Base-by-base conservation (phyloP, 2,329 filamentous ascomycete genomes). In the Fusarium cicatricum region DNA sequence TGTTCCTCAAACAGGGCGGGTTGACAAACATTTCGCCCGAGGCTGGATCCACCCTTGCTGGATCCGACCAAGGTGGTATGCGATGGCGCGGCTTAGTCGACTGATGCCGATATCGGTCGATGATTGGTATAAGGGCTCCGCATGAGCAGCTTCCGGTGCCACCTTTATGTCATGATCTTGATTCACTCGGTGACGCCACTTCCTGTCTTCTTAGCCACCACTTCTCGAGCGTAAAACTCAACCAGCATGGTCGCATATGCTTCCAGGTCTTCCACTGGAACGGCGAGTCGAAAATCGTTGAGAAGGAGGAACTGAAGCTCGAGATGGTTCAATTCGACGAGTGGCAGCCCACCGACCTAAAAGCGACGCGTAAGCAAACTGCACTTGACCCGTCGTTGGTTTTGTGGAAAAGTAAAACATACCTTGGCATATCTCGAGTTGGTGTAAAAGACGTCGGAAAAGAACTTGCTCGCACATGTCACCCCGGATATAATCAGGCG, bases 371-470 rank as follows among this genome's bases (percentile, higher is more conserved):
- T 67, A 40, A 67, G 64, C 52, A 45, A 57, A 23, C n/a, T 11
- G 3, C 11, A 36, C 15, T 29, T 21, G 14, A 17, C n/a, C 9
- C 28, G 9, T 26, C 23, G 33, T 23, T 17, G 12, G n/a, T 12
- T 37, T n/a, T 16, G 17, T 17, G 32, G 28, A 26, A 28, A 45
- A 17, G 42, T 5, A n/a, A 26, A 49, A 78, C 82, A 61, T 82
- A 97, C 95, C 90, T 98, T 99, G 56, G 95, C 95, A 74, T 99
- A 99, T 87, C 95, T 86, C 50, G 95, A 98, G 76, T 99, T 99
- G 10, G 95, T 99, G 74, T 98, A 99, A 70, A 99, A 99, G 34
- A 98, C 94, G 77, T 99, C 86, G 5, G 94, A 98, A 77, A 99
- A 99, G 82, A 98, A 99, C 76, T 99, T 99, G 85, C 94, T 98